Percentiles rank a stretch among this genome's conserved stretches.
phyloP scores from a whole-genome alignment of 352 stramenopile genomes.

The Phytophthora tentaculata region DNA sequence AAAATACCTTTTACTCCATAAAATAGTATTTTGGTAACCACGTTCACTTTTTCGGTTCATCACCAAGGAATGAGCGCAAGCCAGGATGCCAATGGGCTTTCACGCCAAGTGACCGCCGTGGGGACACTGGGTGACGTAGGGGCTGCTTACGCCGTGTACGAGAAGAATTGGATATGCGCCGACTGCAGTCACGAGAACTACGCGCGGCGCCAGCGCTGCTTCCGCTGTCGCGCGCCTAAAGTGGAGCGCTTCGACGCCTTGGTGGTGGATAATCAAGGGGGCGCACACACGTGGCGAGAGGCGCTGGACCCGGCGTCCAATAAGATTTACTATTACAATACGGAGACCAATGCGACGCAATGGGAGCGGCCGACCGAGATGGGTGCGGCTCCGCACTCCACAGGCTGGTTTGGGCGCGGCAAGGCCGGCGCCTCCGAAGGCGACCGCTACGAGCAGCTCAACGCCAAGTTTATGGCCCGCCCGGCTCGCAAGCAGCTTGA shows the following conservation, averaged over 20 bases:
- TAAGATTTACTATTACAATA: slow-evolving; percentile 96
- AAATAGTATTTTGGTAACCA: no score
- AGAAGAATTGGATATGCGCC: slow-evolving; percentile 89
- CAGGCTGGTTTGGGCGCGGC: slow-evolving; percentile 94
- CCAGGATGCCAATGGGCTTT: slow-evolving; percentile 31
- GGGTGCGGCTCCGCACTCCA: slow-evolving; percentile 89
- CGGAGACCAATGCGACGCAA: slow-evolving; percentile 82
- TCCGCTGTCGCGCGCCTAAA: slow-evolving; percentile 85
- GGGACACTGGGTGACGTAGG: slow-evolving; percentile 85
- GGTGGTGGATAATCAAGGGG: slow-evolving; percentile 56
- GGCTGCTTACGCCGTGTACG: slow-evolving; percentile 89
- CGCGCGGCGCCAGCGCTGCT: slow-evolving; percentile 72
- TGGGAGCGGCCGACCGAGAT: slow-evolving; percentile 93
- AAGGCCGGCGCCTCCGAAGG: slow-evolving; percentile 71
- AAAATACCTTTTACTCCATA: slow-evolving; percentile 14
- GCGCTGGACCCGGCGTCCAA: slow-evolving; percentile 89
- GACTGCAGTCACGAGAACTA: slow-evolving; percentile 91
- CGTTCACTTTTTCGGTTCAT: background rate
- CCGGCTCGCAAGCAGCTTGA: slow-evolving; percentile 93
- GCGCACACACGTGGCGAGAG: slow-evolving; percentile 86
- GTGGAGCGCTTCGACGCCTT: slow-evolving; percentile 61
- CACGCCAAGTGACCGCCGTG: slow-evolving; percentile 74
- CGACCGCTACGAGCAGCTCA: slow-evolving; percentile 85
- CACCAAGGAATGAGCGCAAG: slow-evolving; percentile 14
- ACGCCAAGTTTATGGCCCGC: slow-evolving; percentile 82